phyloP scores from a whole-genome alignment of 2,329 filamentous ascomycete genomes.

The Cephalotrichum gorgonifer region DNA sequence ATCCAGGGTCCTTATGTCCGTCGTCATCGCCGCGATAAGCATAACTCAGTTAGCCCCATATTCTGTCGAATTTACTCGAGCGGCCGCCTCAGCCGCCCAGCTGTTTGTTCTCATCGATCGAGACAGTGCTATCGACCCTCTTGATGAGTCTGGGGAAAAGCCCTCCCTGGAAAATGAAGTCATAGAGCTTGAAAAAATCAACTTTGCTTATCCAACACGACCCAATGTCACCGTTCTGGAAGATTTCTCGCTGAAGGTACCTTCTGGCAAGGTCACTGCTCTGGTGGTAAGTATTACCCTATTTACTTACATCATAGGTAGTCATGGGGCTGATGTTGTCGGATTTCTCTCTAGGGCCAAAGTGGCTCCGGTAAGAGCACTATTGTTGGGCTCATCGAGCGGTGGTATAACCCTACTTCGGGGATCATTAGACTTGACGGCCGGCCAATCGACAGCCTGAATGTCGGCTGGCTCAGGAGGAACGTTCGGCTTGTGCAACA shows the following conservation, averaged over 20 bases:
- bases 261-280: constrained; percentile 37
- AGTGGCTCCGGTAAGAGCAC: constrained; percentile 51
- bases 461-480: constrained; percentile 41
- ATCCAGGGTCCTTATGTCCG: constrained; percentile 33
- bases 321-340: neutral
- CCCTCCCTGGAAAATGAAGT: constrained; percentile 20
- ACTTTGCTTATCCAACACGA: constrained; percentile 47
- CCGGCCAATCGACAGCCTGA: constrained; percentile 27
- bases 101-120: constrained; percentile 37
- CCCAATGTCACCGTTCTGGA: constrained; percentile 35
- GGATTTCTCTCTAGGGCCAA: constrained; percentile 33
- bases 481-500: constrained; percentile 41
- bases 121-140: constrained; percentile 28
- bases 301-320: neutral
- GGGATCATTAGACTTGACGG: constrained; percentile 36
- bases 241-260: constrained; percentile 29
- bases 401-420: constrained; percentile 44
- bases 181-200: constrained; percentile 36
- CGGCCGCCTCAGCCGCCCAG: constrained; percentile 32
- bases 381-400: constrained; percentile 43
- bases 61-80: constrained; percentile 32
- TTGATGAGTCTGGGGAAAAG: constrained; percentile 24
- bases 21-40: constrained; percentile 33
- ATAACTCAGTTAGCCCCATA: constrained; percentile 37
- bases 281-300: constrained; percentile 35